Base-by-base conservation (phyloP, 176 grass and related monocot genomes). In the Areca catechu region DNA sequence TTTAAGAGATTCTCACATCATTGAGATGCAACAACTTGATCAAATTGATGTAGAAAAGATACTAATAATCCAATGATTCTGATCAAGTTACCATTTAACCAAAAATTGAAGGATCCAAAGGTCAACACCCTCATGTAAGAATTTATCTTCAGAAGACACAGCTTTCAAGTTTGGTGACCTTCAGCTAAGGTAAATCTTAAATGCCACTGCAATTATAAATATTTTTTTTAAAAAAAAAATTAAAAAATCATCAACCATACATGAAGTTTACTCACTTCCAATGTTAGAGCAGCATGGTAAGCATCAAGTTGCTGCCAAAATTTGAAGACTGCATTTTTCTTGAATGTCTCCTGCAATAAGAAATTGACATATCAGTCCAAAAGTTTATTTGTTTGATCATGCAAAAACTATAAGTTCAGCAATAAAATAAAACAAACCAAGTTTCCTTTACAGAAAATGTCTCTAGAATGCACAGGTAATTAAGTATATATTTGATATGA, bases 271-370 rank as follows among this genome's bases (percentile, higher is more conserved):
- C 65, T 75, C 77, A 66, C 78, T 15, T 80, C 77, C 9, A 65
- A 37, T 58, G 65, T 49, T 50, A 72, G 82, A 27, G 72, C 70
- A 72, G 56, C 80, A 72, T 28, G 80, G 57, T 79, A 90, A 68
- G 80, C 72, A 85, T 97, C 53, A 59, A 97, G 88, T 19, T 97
- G 73, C 65, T 85, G 78, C 86, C 86, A 91, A 69, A 97, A 90
- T 29, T 59, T 88, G 68, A 82, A 69, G 51, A 90, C 83, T 30
- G 80, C 92, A 56, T 78, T 82, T 7, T 63, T 79, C 76, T 83
- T 82, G 72, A 97, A 91, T 66, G 72, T 60, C 79, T 85, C 86
- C 92, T 97, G 80, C 77, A 67, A 20, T 22, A 73, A 51, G 34
- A 43, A 43, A 12, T 43, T 43, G 34, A 14, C 34, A 43, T 43